A percentile compares a stretch with the other conserved stretches of the same genome.
Conservation (phyloP, 345 rosid species). For the Salix dunnii region DNA sequence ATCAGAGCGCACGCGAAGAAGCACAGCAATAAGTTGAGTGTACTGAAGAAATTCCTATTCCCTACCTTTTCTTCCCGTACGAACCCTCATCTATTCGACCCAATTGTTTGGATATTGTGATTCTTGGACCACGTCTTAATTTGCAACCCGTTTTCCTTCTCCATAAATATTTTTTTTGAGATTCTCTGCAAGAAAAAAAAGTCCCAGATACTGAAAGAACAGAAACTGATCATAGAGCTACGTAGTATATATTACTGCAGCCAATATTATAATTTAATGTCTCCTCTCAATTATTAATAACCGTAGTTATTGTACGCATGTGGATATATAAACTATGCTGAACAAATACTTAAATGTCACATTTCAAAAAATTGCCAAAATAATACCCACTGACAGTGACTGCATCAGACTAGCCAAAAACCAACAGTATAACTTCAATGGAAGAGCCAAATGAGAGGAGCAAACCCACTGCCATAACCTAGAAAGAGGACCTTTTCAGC, state of each 20-base stretch:
- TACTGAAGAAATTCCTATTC: background rate
- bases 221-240: background rate
- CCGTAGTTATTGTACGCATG: slow-evolving; percentile 26
- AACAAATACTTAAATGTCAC: slow-evolving; percentile 31
- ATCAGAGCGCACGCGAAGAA: background rate
- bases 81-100: background rate
- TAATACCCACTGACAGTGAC: slow-evolving; percentile 23
- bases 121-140: no score
- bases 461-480: slow-evolving; percentile 13
- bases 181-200: background rate
- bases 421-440: slow-evolving; percentile 39
- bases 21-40: background rate
- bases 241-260: background rate
- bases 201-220: no score
- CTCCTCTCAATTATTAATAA: slow-evolving; percentile 6
- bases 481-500: slow-evolving; percentile 34
- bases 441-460: slow-evolving; percentile 34
- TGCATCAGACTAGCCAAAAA: slow-evolving; percentile 27
- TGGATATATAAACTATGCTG: slow-evolving; percentile 22
- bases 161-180: background rate
- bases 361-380: slow-evolving; percentile 30
- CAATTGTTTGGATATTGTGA: background rate
- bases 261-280: background rate
- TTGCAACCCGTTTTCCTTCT: background rate
- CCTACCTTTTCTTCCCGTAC: background rate